Evolutionary conservation across 139 green algal species (phyloP).

Genomic region (Chlorella sp.): DNA sequence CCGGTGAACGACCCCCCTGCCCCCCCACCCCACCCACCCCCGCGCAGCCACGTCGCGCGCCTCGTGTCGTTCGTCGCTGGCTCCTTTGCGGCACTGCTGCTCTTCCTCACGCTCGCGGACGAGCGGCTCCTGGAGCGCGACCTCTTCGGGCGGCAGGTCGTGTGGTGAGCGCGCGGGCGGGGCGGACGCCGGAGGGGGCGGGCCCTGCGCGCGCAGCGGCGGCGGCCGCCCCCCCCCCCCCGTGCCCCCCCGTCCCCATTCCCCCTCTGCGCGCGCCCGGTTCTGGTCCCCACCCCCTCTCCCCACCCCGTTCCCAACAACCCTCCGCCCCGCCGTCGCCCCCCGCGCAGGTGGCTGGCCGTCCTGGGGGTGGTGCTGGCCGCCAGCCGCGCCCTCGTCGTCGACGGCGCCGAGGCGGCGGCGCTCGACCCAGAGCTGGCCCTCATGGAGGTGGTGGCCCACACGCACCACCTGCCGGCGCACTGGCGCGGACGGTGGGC

Average conservation of each 20-base stretch:
- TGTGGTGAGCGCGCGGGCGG: constrained; percentile 59
- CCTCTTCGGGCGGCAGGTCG: constrained; percentile 68
- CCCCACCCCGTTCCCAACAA: neutral
- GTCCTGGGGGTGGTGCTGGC: constrained; percentile 77
- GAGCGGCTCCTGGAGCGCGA: constrained; percentile 80
- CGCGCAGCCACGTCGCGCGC: constrained; percentile 58
- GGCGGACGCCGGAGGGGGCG: neutral
- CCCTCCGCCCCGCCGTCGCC: neutral
- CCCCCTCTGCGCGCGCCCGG: neutral
- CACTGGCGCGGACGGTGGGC: constrained; percentile 64
- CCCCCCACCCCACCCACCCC: neutral
- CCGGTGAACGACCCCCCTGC: too few species aligned
- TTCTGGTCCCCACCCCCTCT: neutral
- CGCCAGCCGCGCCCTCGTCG: constrained; percentile 56
- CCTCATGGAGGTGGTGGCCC: constrained; percentile 77
- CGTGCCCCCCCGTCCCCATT: neutral
- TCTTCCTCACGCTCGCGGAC: constrained; percentile 76
- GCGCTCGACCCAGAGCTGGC: constrained; percentile 85
- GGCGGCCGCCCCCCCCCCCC: too few species aligned
- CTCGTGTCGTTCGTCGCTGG: constrained; percentile 87
- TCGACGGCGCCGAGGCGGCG: constrained; percentile 51
- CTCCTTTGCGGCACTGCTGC: constrained; percentile 85
- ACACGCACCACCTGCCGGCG: constrained; percentile 92
- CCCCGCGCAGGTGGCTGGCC: constrained; percentile 65
- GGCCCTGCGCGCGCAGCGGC: too few species aligned